phyloP scores from a whole-genome alignment of 73 alveolate species.

The Uronychia setigera region DNA sequence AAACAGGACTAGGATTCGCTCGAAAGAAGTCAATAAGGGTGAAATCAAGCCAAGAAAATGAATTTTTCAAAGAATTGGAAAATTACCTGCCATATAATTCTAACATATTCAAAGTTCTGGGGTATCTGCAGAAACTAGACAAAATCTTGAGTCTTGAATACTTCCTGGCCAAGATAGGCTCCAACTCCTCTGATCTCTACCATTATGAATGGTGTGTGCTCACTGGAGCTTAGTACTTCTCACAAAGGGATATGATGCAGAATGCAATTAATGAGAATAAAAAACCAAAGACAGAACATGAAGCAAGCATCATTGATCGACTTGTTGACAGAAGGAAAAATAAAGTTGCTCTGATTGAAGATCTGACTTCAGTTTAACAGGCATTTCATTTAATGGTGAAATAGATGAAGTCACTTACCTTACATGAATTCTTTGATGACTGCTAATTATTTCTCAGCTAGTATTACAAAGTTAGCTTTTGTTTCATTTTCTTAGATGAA shows the following conservation, averaged over 20 bases:
- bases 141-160: constrained; percentile 31
- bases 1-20: neutral
- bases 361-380: neutral
- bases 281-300: neutral
- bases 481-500: no score
- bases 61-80: constrained; percentile 5
- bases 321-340: neutral
- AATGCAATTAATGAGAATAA: neutral
- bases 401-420: neutral
- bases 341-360: neutral
- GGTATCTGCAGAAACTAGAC: constrained; percentile 22
- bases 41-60: neutral
- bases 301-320: neutral
- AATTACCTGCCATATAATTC: constrained; percentile 2
- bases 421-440: neutral
- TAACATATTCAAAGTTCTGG: constrained; percentile 4
- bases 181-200: constrained; percentile 24
- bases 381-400: neutral
- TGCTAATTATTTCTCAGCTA: neutral
- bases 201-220: constrained; percentile 30
- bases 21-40: neutral
- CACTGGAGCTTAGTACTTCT: constrained; percentile 34
- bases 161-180: constrained; percentile 30
- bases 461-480: neutral
- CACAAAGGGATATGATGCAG: neutral